These are phyloP conservation scores for Globisporangium barbulae DNA, from an alignment of 352 stramenopile species.

Conservation along the genomic window DNA sequence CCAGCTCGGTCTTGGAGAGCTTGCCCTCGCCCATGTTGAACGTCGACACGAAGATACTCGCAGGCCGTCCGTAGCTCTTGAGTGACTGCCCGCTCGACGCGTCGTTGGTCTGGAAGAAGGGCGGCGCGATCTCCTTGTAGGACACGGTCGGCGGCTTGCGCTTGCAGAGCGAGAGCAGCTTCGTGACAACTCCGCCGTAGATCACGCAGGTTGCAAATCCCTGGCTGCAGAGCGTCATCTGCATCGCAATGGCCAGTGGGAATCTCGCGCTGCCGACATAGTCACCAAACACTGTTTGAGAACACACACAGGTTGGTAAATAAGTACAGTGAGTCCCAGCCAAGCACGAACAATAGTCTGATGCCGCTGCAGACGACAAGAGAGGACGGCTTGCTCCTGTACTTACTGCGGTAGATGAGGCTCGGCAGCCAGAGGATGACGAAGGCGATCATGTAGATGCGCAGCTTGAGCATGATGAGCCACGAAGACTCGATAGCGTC, in stretches of 20 bases:
- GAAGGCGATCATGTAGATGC: slow-evolving; percentile 72
- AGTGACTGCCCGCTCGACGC: slow-evolving; percentile 14
- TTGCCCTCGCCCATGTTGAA: slow-evolving; percentile 83
- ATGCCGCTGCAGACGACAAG: not conserved
- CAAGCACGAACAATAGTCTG: not conserved
- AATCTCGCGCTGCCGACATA: slow-evolving; percentile 43
- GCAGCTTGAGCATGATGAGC: slow-evolving; percentile 55
- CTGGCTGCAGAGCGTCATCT: slow-evolving; percentile 56
- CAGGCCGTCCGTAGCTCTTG: slow-evolving; percentile 42
- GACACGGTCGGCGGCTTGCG: slow-evolving; percentile 17
- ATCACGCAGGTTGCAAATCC: slow-evolving; percentile 65
- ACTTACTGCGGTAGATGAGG: slow-evolving; percentile 57
- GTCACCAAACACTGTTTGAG: slow-evolving; percentile 42
- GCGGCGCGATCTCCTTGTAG: slow-evolving; percentile 35
- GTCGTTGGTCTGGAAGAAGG: slow-evolving; percentile 23
- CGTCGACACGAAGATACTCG: slow-evolving; percentile 75
- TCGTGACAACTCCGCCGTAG: slow-evolving; percentile 50
- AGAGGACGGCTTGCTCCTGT: not conserved
- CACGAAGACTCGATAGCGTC: slow-evolving; percentile 65
- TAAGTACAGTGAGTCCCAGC: not conserved
- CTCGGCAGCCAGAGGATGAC: slow-evolving; percentile 67
- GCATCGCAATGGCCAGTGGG: slow-evolving; percentile 56
- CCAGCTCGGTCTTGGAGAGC: slow-evolving; percentile 45
- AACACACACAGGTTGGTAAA: not conserved
- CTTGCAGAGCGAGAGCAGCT: slow-evolving; percentile 30